Conservation (phyloP, 441 rosid species). For the Populus tomentosa region DNA sequence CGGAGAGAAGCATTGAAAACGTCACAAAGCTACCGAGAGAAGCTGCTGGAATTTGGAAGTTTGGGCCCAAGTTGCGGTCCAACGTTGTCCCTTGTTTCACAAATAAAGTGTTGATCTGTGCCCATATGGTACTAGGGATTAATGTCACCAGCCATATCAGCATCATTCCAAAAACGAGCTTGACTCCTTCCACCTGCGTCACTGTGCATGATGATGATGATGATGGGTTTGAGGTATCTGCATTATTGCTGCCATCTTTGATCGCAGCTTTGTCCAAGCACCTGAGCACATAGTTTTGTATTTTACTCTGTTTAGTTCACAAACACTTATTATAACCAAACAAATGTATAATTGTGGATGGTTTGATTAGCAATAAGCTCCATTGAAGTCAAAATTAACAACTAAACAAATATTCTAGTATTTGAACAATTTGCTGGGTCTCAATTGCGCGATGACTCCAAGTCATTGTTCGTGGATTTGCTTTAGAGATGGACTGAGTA, state of each 20-base stretch:
- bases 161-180: constrained; percentile 65
- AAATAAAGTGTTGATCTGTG: constrained; percentile 84
- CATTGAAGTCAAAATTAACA: not conserved
- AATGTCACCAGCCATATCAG: constrained; percentile 71
- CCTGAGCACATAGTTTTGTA: constrained; percentile 29
- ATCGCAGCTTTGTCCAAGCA: constrained; percentile 87
- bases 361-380: not conserved
- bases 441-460: not conserved
- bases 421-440: not conserved
- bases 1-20: constrained; percentile 74
- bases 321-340: not conserved
- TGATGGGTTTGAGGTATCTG: constrained; percentile 19
- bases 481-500: not conserved
- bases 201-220: constrained; percentile 64
- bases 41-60: constrained; percentile 79
- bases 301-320: not conserved
- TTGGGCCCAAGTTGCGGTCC: constrained; percentile 49
- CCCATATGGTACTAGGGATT: constrained; percentile 80
- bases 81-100: constrained; percentile 90
- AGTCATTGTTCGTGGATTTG: not conserved
- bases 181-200: constrained; percentile 76
- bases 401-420: not conserved
- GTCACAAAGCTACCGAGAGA: constrained; percentile 73
- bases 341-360: not conserved
- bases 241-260: constrained; percentile 22